phyloP scores from a whole-genome alignment of 2,329 filamentous ascomycete genomes.

The Penicillium sp. region DNA sequence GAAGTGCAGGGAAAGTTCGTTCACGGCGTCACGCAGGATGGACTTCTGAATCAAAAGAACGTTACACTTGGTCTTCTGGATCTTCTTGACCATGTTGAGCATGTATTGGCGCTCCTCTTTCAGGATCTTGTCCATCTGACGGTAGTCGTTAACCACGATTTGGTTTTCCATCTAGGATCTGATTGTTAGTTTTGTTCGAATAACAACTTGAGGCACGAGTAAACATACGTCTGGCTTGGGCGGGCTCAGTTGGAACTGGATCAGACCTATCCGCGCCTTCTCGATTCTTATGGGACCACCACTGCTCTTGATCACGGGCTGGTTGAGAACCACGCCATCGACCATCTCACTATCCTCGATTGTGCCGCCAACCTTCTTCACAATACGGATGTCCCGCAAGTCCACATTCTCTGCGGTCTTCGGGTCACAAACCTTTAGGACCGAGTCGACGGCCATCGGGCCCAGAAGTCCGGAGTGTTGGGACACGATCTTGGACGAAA shows the following conservation, averaged over 20 bases:
- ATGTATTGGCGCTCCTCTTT: conserved; percentile 99
- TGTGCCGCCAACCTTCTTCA: conserved; percentile 97
- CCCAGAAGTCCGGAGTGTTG: conserved; percentile 93
- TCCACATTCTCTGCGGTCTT: conserved; percentile 97
- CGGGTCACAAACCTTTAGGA: conserved; percentile 91
- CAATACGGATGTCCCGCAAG: conserved; percentile 89
- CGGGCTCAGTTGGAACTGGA: conserved; percentile 97
- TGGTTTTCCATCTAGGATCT: conserved; percentile 88
- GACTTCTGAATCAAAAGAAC: conserved; percentile 98
- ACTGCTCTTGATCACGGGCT: conserved; percentile 89
- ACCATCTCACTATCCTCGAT: conserved; percentile 98
- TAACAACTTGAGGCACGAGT: background rate
- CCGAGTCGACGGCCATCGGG: conserved; percentile 97
- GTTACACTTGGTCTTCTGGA: conserved; percentile 99
- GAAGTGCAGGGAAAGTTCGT: conserved; percentile 96
- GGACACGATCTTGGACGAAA: conserved; percentile 97
- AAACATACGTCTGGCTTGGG: conserved; percentile 86
- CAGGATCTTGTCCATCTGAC: conserved; percentile 99
- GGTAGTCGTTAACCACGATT: conserved; percentile 98
- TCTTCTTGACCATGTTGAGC: conserved; percentile 99
- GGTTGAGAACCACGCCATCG: conserved; percentile 88
- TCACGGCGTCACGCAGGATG: conserved; percentile 94
- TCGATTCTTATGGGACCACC: conserved; percentile 90
- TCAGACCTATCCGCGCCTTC: conserved; percentile 94
- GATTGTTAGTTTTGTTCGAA: conserved; percentile 20